These are phyloP conservation scores for Lantana camara DNA, from an alignment of 257 asterid species.

Conservation along the genomic window DNA sequence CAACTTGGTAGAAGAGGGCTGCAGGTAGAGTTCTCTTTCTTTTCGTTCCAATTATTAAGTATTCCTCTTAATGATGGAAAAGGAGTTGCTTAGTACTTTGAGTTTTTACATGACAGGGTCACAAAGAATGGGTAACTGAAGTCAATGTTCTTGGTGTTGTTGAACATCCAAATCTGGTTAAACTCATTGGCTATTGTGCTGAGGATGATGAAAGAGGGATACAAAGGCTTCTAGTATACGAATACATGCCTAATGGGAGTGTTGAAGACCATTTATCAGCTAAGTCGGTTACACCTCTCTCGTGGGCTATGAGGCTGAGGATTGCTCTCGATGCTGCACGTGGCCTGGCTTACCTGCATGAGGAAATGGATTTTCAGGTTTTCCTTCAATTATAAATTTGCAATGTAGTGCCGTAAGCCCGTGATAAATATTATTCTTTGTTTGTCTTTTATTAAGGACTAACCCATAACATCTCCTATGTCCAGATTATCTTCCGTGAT, in stretches of 20 bases:
- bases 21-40: conserved; percentile 52
- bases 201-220: conserved; percentile 99
- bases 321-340: conserved; percentile 92
- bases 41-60: not conserved
- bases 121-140: conserved; percentile 99
- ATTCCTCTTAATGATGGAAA: too few species aligned
- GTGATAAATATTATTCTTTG: too few species aligned
- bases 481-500: conserved; percentile 68
- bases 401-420: not conserved
- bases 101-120: conserved; percentile 60
- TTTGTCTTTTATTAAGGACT: not conserved
- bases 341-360: conserved; percentile 86
- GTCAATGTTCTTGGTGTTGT: conserved; percentile 93
- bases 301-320: conserved; percentile 89
- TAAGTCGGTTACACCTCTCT: conserved; percentile 59
- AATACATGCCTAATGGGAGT: conserved; percentile 88
- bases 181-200: conserved; percentile 91
- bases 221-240: conserved; percentile 88
- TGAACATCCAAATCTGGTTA: conserved; percentile 92
- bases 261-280: conserved; percentile 83
- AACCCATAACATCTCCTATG: conserved; percentile 7
- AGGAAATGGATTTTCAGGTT: conserved; percentile 97
- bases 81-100: not conserved
- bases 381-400: not conserved
- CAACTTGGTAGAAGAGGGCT: conserved; percentile 87